phyloP scores from a whole-genome alignment of 1,284 basidiomycete genomes.

The Schizophyllum amplum region DNA sequence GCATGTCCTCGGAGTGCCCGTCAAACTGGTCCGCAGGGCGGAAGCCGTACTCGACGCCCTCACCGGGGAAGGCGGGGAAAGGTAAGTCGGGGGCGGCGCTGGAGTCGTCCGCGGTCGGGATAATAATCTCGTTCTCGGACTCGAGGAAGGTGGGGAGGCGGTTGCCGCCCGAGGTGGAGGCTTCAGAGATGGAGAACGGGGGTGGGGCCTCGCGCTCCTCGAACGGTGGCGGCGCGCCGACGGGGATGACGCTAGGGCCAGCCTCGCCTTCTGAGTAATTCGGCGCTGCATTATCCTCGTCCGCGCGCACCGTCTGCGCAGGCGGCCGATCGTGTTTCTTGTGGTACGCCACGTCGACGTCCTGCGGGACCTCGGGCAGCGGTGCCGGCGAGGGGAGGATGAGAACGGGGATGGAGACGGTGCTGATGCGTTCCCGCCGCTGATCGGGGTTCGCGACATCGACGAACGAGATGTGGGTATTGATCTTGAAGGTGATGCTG shows the following conservation, averaged over 20 bases:
- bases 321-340: slow-evolving; percentile 82
- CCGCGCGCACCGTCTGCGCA: slow-evolving; percentile 53
- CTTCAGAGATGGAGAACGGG: slow-evolving; percentile 51
- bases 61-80: slow-evolving; percentile 43
- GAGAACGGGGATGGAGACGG: slow-evolving; percentile 54
- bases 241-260: slow-evolving; percentile 57
- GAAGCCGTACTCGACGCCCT: slow-evolving; percentile 70
- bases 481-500: slow-evolving; percentile 57
- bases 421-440: slow-evolving; percentile 55
- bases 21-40: slow-evolving; percentile 62
- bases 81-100: slow-evolving; percentile 25
- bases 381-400: slow-evolving; percentile 67
- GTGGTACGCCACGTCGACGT: slow-evolving; percentile 64
- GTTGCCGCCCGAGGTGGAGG: slow-evolving; percentile 46
- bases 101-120: slow-evolving; percentile 39
- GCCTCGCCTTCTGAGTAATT: slow-evolving; percentile 60
- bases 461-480: slow-evolving; percentile 63
- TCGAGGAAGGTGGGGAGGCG: slow-evolving; percentile 69
- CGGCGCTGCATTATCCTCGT: slow-evolving; percentile 58
- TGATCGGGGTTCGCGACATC: slow-evolving; percentile 36
- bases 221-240: slow-evolving; percentile 68
- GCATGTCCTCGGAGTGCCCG: slow-evolving; percentile 60
- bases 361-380: slow-evolving; percentile 62
- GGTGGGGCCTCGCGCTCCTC: slow-evolving; percentile 76
- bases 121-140: slow-evolving; percentile 63